Evolutionary conservation across 768 basidiomycete species (phyloP).

Genomic region (Mycena amicta): DNA sequence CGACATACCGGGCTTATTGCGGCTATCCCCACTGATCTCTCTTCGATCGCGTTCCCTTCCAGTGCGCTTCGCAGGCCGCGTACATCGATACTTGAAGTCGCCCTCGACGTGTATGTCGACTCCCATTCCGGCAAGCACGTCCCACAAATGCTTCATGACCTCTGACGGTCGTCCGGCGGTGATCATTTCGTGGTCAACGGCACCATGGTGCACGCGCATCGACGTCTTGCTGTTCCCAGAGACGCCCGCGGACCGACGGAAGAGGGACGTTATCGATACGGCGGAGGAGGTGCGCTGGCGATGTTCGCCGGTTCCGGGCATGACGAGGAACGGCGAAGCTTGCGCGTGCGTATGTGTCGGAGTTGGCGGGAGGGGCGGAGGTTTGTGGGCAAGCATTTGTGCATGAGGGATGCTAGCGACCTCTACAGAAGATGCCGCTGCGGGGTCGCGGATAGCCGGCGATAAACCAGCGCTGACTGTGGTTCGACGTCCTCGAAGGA

Average conservation of each 20-base stretch:
- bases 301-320: slow-evolving; percentile 16
- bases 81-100: slow-evolving; percentile 80
- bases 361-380: slow-evolving; percentile 1
- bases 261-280: slow-evolving; percentile 21
- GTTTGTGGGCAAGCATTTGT: not conserved
- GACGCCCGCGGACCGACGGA: slow-evolving; percentile 19
- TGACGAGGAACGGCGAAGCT: slow-evolving; percentile 17
- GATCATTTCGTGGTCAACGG: slow-evolving; percentile 84
- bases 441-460: slow-evolving; percentile 5
- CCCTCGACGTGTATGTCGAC: slow-evolving; percentile 78
- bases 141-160: slow-evolving; percentile 74
- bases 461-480: slow-evolving; percentile 11
- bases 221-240: slow-evolving; percentile 25
- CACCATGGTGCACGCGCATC: slow-evolving; percentile 80
- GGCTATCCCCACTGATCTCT: slow-evolving; percentile 19
- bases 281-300: slow-evolving; percentile 20
- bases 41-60: slow-evolving; percentile 38
- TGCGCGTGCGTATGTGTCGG: not conserved
- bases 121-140: slow-evolving; percentile 78
- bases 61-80: slow-evolving; percentile 59
- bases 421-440: slow-evolving; percentile 17
- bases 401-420: slow-evolving; percentile 15
- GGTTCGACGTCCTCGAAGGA: slow-evolving; percentile 49
- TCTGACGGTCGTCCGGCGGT: slow-evolving; percentile 74
- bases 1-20: too few relatives aligned